Evolutionary conservation across 177 flowering plant species (phyloP).

Genomic region (Vitis hybrid): DNA sequence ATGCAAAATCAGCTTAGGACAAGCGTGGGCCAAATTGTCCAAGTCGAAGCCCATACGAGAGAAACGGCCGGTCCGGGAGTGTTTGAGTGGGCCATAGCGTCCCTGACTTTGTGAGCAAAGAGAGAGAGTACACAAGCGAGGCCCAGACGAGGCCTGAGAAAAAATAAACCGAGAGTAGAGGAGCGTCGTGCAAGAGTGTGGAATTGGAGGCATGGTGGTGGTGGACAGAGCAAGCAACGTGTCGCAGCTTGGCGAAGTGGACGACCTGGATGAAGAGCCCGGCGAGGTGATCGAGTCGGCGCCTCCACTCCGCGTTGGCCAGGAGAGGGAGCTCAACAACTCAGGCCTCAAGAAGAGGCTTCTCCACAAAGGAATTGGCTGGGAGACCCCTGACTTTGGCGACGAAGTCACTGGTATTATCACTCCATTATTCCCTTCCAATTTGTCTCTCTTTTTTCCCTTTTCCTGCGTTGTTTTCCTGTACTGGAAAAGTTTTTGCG

Average conservation of each 20-base stretch:
- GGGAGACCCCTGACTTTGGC: slow-evolving; percentile 59
- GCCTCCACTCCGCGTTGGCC: slow-evolving; percentile 67
- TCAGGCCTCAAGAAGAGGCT: slow-evolving; percentile 66
- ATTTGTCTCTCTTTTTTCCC: neutral
- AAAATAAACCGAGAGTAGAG: no score
- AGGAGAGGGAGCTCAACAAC: slow-evolving; percentile 51
- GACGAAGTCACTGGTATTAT: slow-evolving; percentile 67
- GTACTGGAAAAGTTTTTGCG: neutral
- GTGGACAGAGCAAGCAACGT: slow-evolving; percentile 17
- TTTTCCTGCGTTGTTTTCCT: neutral
- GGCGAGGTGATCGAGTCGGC: slow-evolving; percentile 79
- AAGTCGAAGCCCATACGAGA: no score
- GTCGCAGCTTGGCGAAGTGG: slow-evolving; percentile 38
- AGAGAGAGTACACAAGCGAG: no score
- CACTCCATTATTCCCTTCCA: neutral
- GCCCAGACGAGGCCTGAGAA: no score
- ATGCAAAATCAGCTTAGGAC: no score
- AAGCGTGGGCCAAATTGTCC: no score
- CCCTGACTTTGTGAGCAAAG: no score
- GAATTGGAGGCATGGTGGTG: slow-evolving; percentile 11
- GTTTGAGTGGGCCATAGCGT: no score
- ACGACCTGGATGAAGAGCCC: slow-evolving; percentile 60
- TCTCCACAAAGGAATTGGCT: slow-evolving; percentile 47
- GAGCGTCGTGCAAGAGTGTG: no score
- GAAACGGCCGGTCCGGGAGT: no score